Evolutionary conservation across 1,284 basidiomycete species (phyloP).

Genomic region (Volvariella volvacea): DNA sequence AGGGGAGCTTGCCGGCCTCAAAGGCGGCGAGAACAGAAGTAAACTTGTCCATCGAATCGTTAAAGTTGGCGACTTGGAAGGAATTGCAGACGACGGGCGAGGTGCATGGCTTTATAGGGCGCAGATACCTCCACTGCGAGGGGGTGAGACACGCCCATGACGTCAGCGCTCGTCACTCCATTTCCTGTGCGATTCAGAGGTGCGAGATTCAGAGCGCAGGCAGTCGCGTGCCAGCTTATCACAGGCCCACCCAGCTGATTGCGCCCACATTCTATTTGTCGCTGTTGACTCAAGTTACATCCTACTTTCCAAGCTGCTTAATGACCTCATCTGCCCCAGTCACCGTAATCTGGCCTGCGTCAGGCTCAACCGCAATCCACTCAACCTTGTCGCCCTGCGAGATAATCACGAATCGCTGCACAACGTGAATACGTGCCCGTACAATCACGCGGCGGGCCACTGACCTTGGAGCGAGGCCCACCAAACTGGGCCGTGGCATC

Average conservation of each 20-base stretch:
- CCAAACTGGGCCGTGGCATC: slow-evolving; percentile 60
- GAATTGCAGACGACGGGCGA: too few species aligned
- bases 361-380: slow-evolving; percentile 52
- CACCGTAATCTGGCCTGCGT: slow-evolving; percentile 46
- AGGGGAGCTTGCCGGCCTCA: slow-evolving; percentile 59
- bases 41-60: slow-evolving; percentile 44
- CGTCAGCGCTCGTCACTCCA: too few species aligned
- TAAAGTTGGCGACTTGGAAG: too few species aligned
- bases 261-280: too few species aligned
- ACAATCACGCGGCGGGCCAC: background rate
- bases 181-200: too few species aligned
- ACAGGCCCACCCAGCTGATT: too few species aligned
- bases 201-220: too few species aligned
- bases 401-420: slow-evolving; percentile 51
- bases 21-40: slow-evolving; percentile 55
- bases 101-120: too few species aligned
- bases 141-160: too few species aligned
- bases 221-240: too few species aligned
- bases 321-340: slow-evolving; percentile 56
- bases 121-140: too few species aligned
- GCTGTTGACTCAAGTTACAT: too few species aligned
- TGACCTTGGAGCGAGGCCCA: slow-evolving; percentile 58
- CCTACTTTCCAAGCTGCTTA: slow-evolving; percentile 29
- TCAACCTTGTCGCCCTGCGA: slow-evolving; percentile 49
- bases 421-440: background rate